These are phyloP conservation scores for Amauroascus verrucosus DNA, from an alignment of 2,329 filamentous ascomycete species.

Conservation along the genomic window DNA sequence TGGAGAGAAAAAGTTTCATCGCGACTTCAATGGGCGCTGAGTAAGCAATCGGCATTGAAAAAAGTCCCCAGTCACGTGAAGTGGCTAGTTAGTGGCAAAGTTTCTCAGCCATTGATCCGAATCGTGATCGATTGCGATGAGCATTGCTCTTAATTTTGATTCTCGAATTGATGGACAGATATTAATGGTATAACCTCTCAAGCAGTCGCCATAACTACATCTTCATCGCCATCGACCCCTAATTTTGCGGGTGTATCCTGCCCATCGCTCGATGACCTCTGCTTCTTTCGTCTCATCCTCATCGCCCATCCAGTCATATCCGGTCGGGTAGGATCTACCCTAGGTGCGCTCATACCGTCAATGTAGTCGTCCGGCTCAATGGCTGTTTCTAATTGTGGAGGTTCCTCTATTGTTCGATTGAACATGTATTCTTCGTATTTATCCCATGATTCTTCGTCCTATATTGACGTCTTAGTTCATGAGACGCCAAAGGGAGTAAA, in stretches of 20 bases:
- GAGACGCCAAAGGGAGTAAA: constrained; percentile 8
- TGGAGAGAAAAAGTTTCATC: constrained; percentile 1
- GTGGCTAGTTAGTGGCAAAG: background rate
- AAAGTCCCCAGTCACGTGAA: background rate
- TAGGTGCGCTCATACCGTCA: constrained; percentile 51
- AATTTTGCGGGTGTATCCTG: constrained; percentile 15
- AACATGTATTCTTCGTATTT: constrained; percentile 66
- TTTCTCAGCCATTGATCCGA: too few species aligned
- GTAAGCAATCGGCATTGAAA: background rate
- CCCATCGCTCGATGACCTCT: constrained; percentile 19
- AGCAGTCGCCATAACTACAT: background rate
- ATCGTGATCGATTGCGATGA: too few species aligned
- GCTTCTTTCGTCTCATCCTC: constrained; percentile 34
- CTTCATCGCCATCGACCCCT: constrained; percentile 13
- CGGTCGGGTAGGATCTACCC: constrained; percentile 36
- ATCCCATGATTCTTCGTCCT: constrained; percentile 60
- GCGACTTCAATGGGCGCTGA: background rate
- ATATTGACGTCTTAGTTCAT: constrained; percentile 12
- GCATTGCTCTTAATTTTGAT: too few species aligned
- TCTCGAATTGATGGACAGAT: too few species aligned
- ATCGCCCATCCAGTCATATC: constrained; percentile 38
- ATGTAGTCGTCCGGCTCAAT: constrained; percentile 52
- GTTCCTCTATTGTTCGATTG: constrained; percentile 35
- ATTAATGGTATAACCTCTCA: background rate
- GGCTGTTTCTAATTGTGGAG: constrained; percentile 43